Evolutionary conservation across 1,284 basidiomycete species (phyloP).

Genomic region (Pterula multifida): DNA sequence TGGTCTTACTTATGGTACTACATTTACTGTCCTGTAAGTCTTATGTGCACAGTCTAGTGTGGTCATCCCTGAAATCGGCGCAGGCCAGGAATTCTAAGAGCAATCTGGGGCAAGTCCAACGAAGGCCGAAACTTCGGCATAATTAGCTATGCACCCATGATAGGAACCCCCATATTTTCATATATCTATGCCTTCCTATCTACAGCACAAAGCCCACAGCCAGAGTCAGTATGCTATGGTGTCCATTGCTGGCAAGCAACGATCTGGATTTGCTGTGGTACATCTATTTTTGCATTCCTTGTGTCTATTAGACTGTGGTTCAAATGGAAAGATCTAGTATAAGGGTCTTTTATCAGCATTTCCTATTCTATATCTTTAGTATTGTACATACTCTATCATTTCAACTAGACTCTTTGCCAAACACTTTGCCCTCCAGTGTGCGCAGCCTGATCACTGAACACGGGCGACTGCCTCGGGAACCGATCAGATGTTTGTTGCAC

Average conservation of each 20-base stretch:
- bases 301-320: slow-evolving; percentile 43
- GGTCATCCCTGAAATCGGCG: too few species aligned
- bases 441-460: too few species aligned
- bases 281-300: slow-evolving; percentile 30
- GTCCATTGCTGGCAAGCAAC: slow-evolving; percentile 52
- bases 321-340: slow-evolving; percentile 47
- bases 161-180: slow-evolving; percentile 1
- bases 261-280: slow-evolving; percentile 37
- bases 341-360: slow-evolving; percentile 3
- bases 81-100: not conserved
- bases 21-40: not conserved
- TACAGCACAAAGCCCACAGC: not conserved
- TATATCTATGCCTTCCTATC: not conserved
- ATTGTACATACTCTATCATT: too few species aligned
- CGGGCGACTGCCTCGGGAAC: too few species aligned
- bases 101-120: not conserved
- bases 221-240: slow-evolving; percentile 33
- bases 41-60: too few species aligned
- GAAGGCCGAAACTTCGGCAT: slow-evolving; percentile 1
- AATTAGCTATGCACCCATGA: slow-evolving; percentile 1
- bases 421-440: too few species aligned
- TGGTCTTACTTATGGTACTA: not conserved
- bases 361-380: too few species aligned
- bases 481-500: too few species aligned
- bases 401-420: too few species aligned